Evolutionary conservation across 1,284 basidiomycete species (phyloP), one percentile per base, ranked within the genome.

Genomic region (Ustilago nuda): DNA sequence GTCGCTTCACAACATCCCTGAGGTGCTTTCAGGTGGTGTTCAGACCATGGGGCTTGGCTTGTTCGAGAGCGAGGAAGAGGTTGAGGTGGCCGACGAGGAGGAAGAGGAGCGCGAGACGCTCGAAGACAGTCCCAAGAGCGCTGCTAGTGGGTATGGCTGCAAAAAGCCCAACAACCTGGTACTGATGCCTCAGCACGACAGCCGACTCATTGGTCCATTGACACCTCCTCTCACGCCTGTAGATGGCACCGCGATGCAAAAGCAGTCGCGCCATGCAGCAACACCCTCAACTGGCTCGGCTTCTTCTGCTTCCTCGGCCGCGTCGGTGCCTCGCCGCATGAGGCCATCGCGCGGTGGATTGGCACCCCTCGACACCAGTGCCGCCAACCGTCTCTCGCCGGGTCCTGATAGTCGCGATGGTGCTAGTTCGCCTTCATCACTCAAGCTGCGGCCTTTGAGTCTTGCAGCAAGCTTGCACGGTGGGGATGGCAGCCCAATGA

Each of bases 191-290:
- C 37, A 58, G 33, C 56, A 62, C 15, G 62, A 71, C 45, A 59
- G 62, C 53, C 68, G 65, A 11, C 36, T 56, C 2, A 51, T 66
- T 23, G 74, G 27, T 4, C 74, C 66, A 9, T 52, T 76, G 4
- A 76, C 74, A 13, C 74, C 74, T 33, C 74, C 74, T 53, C 54
- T 69, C 30, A 76, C 74, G 12, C 74, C 74, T 0, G 37, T 76
- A 6, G 69, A 76, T 30, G 74, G 54, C 1, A 60, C 30, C 2
- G 61, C 50, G 9, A 35, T 36, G 43, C 60, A 59, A 19, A 69
- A 74, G 50, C 61, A 67, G 50, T 76, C 73, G 56, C 19, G 64
- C 15, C 73, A 76, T 37, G 61, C 19, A 45, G 57, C 60, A 15
- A 67, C 56, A 7, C 57, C 57, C 2, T 71, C 68, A 23, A 76